A percentile compares a stretch with the other conserved stretches of the same genome.
Evolutionary conservation across 1,284 basidiomycete species (phyloP).

Genomic region (Tilletia setariae): DNA sequence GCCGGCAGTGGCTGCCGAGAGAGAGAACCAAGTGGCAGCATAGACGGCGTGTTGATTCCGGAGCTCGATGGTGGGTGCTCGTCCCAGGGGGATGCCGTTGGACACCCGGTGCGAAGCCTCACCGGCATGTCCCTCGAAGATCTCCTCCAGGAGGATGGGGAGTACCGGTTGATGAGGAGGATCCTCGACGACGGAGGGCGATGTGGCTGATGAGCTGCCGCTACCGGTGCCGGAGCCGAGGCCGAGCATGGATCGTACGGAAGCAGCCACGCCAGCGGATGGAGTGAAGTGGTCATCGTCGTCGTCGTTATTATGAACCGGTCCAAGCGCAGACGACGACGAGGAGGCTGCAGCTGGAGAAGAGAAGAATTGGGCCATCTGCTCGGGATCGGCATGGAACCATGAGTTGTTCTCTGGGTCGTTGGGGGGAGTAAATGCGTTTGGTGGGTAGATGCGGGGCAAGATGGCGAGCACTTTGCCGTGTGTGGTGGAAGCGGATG

Average conservation of each 20-base stretch:
- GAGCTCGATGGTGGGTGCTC: conserved; percentile 78
- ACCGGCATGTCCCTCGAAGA: conserved; percentile 67
- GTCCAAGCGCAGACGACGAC: too few species aligned
- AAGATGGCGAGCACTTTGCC: conserved; percentile 27
- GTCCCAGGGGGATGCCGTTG: conserved; percentile 79
- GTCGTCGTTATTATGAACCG: conserved; percentile 12
- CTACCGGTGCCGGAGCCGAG: background rate
- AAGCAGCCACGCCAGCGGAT: conserved; percentile 29
- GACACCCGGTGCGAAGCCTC: conserved; percentile 66
- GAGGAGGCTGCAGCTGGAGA: background rate
- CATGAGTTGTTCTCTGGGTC: conserved; percentile 74
- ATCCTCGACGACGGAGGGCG: background rate
- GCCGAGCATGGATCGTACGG: conserved; percentile 30
- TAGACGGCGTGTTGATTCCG: conserved; percentile 94
- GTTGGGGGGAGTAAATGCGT: conserved; percentile 84
- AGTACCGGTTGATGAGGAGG: conserved; percentile 27
- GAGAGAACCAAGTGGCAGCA: conserved; percentile 79
- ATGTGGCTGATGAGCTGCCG: background rate
- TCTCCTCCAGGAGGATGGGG: conserved; percentile 47
- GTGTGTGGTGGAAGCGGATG: background rate
- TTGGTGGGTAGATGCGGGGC: conserved; percentile 56
- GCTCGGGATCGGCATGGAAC: conserved; percentile 76
- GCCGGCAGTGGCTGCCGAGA: conserved; percentile 39
- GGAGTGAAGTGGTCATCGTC: conserved; percentile 33
- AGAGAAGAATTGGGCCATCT: conserved; percentile 69